phyloP scores from a whole-genome alignment of 2,329 filamentous ascomycete genomes.

The Fusarium agapanthi region DNA sequence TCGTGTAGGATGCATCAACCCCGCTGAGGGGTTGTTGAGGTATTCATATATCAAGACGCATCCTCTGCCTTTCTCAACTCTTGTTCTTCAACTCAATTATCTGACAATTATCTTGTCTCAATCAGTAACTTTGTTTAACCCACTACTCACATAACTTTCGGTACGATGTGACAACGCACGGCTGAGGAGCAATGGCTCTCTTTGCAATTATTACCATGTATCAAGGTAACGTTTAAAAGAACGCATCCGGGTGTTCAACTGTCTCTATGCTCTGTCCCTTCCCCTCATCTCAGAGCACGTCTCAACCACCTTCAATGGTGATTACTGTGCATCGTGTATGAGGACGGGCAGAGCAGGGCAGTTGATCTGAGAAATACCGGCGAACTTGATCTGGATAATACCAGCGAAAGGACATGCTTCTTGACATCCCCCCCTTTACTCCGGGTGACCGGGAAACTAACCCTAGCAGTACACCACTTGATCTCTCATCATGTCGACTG shows the following conservation, averaged over 20 bases:
- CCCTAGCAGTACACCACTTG: slow-evolving; percentile 54
- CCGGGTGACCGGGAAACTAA: slow-evolving; percentile 55
- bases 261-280: slow-evolving; percentile 24
- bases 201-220: slow-evolving; percentile 43
- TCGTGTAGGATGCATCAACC: slow-evolving; percentile 18
- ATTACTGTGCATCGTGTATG: not conserved
- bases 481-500: slow-evolving; percentile 74
- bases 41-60: slow-evolving; percentile 24
- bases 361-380: slow-evolving; percentile 78
- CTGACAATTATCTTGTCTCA: not conserved
- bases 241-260: slow-evolving; percentile 57
- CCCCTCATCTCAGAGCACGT: not conserved
- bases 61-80: not conserved
- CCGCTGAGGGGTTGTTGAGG: slow-evolving; percentile 33
- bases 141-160: slow-evolving; percentile 10
- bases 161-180: slow-evolving; percentile 42
- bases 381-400: slow-evolving; percentile 89
- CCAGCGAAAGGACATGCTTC: slow-evolving; percentile 90
- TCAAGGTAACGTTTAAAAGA: slow-evolving; percentile 59
- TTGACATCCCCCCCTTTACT: slow-evolving; percentile 51
- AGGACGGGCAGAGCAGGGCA: slow-evolving; percentile 39
- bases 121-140: not conserved
- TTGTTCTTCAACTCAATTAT: slow-evolving; percentile 1
- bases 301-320: not conserved
- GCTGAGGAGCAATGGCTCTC: slow-evolving; percentile 37